Conservation (phyloP, 2,329 filamentous ascomycete species). For the Ampelomyces quisqualis region DNA sequence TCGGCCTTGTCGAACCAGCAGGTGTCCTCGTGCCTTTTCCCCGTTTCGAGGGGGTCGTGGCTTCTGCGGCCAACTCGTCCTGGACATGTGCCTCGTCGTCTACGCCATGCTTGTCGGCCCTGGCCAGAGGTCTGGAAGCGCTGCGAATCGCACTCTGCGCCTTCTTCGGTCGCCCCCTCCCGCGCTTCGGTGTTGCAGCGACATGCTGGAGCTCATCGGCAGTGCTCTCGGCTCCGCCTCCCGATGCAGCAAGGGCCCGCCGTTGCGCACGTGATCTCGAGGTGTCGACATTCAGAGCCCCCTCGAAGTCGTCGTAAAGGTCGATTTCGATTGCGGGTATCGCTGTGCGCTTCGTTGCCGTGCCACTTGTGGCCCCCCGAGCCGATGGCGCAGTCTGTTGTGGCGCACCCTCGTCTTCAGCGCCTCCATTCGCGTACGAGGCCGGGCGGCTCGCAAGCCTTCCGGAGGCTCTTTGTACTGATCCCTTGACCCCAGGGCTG, state of each 20-base stretch:
- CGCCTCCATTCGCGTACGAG: slow-evolving; percentile 15
- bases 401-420: slow-evolving; percentile 11
- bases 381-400: slow-evolving; percentile 8
- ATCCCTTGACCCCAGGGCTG: slow-evolving; percentile 21
- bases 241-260: slow-evolving; percentile 10
- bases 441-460: slow-evolving; percentile 21
- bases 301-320: slow-evolving; percentile 49
- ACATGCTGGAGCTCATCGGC: slow-evolving; percentile 18
- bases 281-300: slow-evolving; percentile 38
- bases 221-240: slow-evolving; percentile 9
- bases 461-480: slow-evolving; percentile 23
- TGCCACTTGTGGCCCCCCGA: slow-evolving; percentile 15
- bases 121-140: slow-evolving; percentile 11
- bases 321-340: slow-evolving; percentile 31
- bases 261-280: slow-evolving; percentile 7
- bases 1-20: slow-evolving; percentile 11
- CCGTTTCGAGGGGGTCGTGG: slow-evolving; percentile 18
- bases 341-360: slow-evolving; percentile 7
- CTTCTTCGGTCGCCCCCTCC: slow-evolving; percentile 17
- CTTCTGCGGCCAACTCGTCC: slow-evolving; percentile 20
- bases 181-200: slow-evolving; percentile 20
- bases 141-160: slow-evolving; percentile 18
- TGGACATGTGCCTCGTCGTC: slow-evolving; percentile 15
- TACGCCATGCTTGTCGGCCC: slow-evolving; percentile 10
- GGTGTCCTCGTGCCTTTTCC: slow-evolving; percentile 10